Conservation (phyloP, 805 yeast species). For the Nematodospora valgi region DNA sequence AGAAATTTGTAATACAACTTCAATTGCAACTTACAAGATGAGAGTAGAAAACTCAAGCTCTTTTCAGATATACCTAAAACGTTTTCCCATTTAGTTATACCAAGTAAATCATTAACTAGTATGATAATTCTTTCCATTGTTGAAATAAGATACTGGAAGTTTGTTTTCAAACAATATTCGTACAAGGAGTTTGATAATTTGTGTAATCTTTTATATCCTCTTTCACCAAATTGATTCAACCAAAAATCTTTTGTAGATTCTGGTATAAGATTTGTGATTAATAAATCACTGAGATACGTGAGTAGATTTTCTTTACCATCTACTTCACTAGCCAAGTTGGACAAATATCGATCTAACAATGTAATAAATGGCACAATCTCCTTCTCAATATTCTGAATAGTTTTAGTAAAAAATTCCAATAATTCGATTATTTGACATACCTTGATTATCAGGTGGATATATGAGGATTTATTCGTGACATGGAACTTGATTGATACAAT, state of each 20-base stretch:
- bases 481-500: conserved; percentile 15
- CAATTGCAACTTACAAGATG: conserved; percentile 14
- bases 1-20: conserved; percentile 33
- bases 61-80: not conserved
- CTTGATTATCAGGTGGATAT: conserved; percentile 21
- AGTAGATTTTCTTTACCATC: conserved; percentile 5
- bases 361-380: conserved; percentile 24
- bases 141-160: conserved; percentile 51
- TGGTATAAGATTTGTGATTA: conserved; percentile 52
- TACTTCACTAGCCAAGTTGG: conserved; percentile 29
- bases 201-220: conserved; percentile 57
- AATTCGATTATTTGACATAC: conserved; percentile 25
- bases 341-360: conserved; percentile 29
- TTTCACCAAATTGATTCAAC: conserved; percentile 62
- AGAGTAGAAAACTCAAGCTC: not conserved
- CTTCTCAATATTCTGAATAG: conserved; percentile 14
- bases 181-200: conserved; percentile 48
- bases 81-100: conserved; percentile 36
- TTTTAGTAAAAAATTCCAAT: conserved; percentile 20
- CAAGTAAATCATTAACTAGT: conserved; percentile 39
- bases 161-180: conserved; percentile 45
- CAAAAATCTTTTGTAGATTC: conserved; percentile 54
- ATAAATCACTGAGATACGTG: conserved; percentile 4
- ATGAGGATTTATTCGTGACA: conserved; percentile 12
- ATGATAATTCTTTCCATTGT: conserved; percentile 54